phyloP scores from a whole-genome alignment of 2,329 filamentous ascomycete genomes.

The Fusarium caatingaense region DNA sequence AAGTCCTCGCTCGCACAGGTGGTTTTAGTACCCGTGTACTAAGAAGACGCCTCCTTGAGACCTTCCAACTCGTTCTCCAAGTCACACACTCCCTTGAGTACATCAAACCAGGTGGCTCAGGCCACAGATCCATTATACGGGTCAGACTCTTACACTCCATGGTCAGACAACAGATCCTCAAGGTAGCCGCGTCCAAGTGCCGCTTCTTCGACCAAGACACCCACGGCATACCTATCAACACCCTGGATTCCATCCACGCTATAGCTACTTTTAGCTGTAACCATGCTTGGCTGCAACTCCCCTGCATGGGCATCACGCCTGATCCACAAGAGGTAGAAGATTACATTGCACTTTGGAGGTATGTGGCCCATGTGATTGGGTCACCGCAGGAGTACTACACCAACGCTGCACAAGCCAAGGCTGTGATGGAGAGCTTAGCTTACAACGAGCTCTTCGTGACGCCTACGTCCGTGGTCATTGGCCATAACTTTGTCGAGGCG shows the following conservation, averaged over 20 bases:
- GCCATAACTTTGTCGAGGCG: slow-evolving; percentile 54
- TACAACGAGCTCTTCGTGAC: slow-evolving; percentile 51
- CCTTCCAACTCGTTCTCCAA: slow-evolving; percentile 60
- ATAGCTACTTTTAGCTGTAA: slow-evolving; percentile 72
- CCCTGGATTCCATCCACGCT: slow-evolving; percentile 72
- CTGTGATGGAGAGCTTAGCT: slow-evolving; percentile 50
- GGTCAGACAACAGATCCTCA: slow-evolving; percentile 71
- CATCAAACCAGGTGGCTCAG: slow-evolving; percentile 71
- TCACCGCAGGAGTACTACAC: slow-evolving; percentile 45
- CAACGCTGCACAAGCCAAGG: slow-evolving; percentile 43
- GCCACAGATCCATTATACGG: slow-evolving; percentile 69
- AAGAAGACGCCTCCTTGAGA: slow-evolving; percentile 65
- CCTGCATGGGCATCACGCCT: slow-evolving; percentile 71
- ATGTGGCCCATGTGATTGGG: slow-evolving; percentile 48
- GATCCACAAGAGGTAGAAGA: slow-evolving; percentile 68
- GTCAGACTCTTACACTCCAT: slow-evolving; percentile 74
- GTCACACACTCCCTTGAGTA: slow-evolving; percentile 68
- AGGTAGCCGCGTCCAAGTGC: slow-evolving; percentile 59
- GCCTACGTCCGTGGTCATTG: slow-evolving; percentile 50
- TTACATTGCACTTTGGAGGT: slow-evolving; percentile 69
- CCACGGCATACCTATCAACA: slow-evolving; percentile 72
- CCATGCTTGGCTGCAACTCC: slow-evolving; percentile 71
- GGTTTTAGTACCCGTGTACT: slow-evolving; percentile 72
- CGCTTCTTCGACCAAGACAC: slow-evolving; percentile 69
- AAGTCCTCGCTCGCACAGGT: slow-evolving; percentile 73